Evolutionary conservation across 352 stramenopile genomes (phyloP).

Genomic region (Phytophthora chlamydospora): DNA sequence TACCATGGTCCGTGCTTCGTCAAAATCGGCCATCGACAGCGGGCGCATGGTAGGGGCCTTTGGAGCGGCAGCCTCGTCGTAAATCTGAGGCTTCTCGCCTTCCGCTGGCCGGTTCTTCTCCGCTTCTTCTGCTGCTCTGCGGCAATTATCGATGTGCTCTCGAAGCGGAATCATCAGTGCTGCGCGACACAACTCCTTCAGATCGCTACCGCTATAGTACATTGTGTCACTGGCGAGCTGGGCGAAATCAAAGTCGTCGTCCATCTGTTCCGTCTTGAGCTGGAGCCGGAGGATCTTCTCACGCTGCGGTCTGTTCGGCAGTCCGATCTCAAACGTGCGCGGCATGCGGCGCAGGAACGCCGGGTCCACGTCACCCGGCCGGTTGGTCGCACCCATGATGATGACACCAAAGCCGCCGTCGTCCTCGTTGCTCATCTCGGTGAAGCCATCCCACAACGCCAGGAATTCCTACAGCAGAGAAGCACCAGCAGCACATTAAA

Average conservation of each 20-base stretch:
- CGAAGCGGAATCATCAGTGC: conserved; percentile 88
- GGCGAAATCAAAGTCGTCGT: conserved; percentile 75
- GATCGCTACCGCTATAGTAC: conserved; percentile 96
- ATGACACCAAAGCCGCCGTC: conserved; percentile 90
- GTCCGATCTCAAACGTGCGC: conserved; percentile 94
- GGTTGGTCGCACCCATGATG: conserved; percentile 97
- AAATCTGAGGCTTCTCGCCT: conserved; percentile 38
- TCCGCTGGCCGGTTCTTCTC: conserved; percentile 33
- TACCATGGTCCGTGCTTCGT: conserved; percentile 86
- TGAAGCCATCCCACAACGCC: conserved; percentile 97
- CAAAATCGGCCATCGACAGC: conserved; percentile 84
- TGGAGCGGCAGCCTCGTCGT: conserved; percentile 34
- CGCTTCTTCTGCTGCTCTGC: conserved; percentile 43
- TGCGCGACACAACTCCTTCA: conserved; percentile 91
- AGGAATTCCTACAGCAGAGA: conserved; percentile 91
- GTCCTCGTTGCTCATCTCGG: conserved; percentile 72
- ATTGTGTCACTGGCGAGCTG: conserved; percentile 86
- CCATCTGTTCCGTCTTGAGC: conserved; percentile 88
- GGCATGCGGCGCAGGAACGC: conserved; percentile 96
- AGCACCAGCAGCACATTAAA: conserved; percentile 15
- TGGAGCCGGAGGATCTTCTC: conserved; percentile 95
- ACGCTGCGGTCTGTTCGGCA: conserved; percentile 89
- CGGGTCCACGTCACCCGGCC: conserved; percentile 90
- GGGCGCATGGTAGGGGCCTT: conserved; percentile 59
- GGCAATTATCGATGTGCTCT: conserved; percentile 79